Evolutionary conservation across 2,329 filamentous ascomycete species (phyloP), one percentile per base, ranked within the genome.

Genomic region (Botryotinia calthae): DNA sequence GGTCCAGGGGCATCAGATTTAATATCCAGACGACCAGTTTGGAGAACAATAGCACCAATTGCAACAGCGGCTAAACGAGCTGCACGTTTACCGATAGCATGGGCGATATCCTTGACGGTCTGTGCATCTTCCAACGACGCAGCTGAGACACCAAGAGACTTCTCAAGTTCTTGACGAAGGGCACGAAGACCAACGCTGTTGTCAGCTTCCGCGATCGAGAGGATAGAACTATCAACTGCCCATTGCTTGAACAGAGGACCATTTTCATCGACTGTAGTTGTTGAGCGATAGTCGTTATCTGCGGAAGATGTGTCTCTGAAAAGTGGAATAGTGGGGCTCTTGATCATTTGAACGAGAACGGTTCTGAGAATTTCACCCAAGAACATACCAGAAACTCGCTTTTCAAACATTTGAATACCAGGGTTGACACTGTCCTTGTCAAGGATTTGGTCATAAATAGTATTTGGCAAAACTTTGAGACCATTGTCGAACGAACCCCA

Each of bases 401-500:
- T 99, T 85, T 99, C 96, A 80, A 98, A 99, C 93, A 98, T 97
- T 81, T 99, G 96, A 75, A 97, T 90, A 40, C 96, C 96, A 0
- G 95, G 95, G 82, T 99, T 98, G 78, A 93, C 90, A 76, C 91
- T 96, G 74, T 91, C 89, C 72, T 85, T 84, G 82, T 99, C 95
- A 37, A 99, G 86, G 73, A 89, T 87, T 67, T 86, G 84, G 81
- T 99, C 96, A 84, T 94, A 98, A 0, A 89, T 85, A 0, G 95
- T 98, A 79, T 90, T 91, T 63, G 95, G 96, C 58, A 99, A 87
- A 31, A 97, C 92, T 77, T 91, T 93, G 76, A 98, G 89, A 78
- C 92, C 89, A 84, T 98, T 98, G 84, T 99, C 96, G 80, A 99
- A 99, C 73, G 94, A 97, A 75, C 96, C 96, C 96, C 96, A 99